These are phyloP conservation scores for Paraphoma chrysanthemicola DNA, from an alignment of 2,329 filamentous ascomycete genomes.

Conservation along the genomic window DNA sequence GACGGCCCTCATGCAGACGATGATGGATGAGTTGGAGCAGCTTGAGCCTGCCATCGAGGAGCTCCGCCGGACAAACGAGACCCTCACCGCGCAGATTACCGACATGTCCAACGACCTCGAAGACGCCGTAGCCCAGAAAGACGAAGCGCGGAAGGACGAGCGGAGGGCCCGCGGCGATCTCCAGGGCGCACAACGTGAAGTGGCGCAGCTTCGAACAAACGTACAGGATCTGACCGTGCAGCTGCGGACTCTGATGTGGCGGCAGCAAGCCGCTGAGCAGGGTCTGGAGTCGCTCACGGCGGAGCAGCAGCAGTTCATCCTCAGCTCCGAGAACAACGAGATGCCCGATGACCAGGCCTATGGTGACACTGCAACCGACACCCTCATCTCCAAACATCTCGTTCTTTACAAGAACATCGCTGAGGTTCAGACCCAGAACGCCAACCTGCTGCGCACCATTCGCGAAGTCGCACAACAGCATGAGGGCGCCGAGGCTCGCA, in stretches of 20 bases:
- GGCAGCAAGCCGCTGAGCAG: conserved; percentile 81
- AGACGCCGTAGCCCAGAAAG: conserved; percentile 79
- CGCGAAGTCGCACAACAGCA: conserved; percentile 86
- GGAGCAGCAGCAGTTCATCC: conserved; percentile 76
- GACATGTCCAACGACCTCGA: conserved; percentile 82
- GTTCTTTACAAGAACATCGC: conserved; percentile 86
- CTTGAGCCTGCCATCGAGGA: conserved; percentile 90
- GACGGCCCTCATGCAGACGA: conserved; percentile 79
- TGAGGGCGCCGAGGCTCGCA: conserved; percentile 85
- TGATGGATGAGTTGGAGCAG: conserved; percentile 83
- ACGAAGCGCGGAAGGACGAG: conserved; percentile 77
- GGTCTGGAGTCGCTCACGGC: conserved; percentile 74
- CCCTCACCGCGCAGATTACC: conserved; percentile 79
- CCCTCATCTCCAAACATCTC: conserved; percentile 88
- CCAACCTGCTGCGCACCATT: conserved; percentile 80
- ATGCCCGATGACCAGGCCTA: conserved; percentile 68
- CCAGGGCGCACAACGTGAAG: conserved; percentile 67
- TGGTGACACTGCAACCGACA: conserved; percentile 83
- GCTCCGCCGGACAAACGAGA: conserved; percentile 78
- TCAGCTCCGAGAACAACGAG: conserved; percentile 79
- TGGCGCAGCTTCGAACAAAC: conserved; percentile 81
- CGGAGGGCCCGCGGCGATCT: conserved; percentile 80
- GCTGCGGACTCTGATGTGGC: conserved; percentile 87
- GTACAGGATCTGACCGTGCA: conserved; percentile 89
- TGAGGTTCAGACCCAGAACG: conserved; percentile 87